Conservation (phyloP, 2,329 filamentous ascomycete species). For the Colletotrichum tofieldiae region DNA sequence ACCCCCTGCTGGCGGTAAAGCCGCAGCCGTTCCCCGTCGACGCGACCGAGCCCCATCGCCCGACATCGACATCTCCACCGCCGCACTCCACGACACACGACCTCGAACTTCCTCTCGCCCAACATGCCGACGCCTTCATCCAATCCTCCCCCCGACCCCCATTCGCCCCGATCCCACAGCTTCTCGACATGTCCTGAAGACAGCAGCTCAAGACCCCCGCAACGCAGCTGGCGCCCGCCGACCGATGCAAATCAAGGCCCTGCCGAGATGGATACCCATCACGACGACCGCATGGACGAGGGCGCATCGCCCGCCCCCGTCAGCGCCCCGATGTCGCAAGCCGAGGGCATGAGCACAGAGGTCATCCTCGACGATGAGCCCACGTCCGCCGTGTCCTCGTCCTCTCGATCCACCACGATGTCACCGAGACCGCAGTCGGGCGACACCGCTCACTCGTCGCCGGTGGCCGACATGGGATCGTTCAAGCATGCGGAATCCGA, state of each 20-base stretch:
- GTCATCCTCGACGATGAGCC: constrained; percentile 45
- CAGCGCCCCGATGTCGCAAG: constrained; percentile 34
- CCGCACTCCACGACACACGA: constrained; percentile 28
- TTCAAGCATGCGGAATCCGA: constrained; percentile 60
- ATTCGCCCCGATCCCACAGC: constrained; percentile 55
- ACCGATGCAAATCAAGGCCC: constrained; percentile 28
- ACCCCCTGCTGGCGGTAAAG: constrained; percentile 42
- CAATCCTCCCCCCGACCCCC: constrained; percentile 56
- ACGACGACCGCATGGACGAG: constrained; percentile 47
- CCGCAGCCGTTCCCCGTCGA: constrained; percentile 42
- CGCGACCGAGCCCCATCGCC: constrained; percentile 42
- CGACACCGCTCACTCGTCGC: constrained; percentile 53
- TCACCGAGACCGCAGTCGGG: constrained; percentile 59
- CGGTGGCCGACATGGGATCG: constrained; percentile 50
- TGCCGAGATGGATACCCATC: constrained; percentile 47
- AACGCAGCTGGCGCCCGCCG: constrained; percentile 42
- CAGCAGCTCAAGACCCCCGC: constrained; percentile 44
- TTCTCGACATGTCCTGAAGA: constrained; percentile 64
- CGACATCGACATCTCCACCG: constrained; percentile 39
- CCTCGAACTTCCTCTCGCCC: constrained; percentile 23
- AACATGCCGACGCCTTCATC: constrained; percentile 65
- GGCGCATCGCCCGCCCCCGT: constrained; percentile 49
- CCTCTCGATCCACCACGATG: constrained; percentile 60
- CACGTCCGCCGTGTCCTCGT: constrained; percentile 47
- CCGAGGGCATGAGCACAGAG: constrained; percentile 39